Evolutionary conservation across 2,329 filamentous ascomycete species (phyloP).

Genomic region (Ophiostoma montium): DNA sequence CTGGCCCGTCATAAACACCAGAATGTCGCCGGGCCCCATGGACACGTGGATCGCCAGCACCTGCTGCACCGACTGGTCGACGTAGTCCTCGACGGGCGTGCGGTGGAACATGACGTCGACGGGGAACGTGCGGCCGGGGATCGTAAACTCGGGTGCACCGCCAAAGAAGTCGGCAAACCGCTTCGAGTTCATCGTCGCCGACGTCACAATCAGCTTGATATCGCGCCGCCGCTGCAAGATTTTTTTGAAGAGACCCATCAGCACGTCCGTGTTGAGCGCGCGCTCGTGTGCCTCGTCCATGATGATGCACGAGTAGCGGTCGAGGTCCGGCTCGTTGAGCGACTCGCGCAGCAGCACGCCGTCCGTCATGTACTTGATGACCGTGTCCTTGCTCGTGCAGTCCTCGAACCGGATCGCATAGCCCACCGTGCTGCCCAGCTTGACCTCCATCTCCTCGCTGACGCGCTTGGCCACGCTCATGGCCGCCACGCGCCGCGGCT

Average conservation of each 20-base stretch:
- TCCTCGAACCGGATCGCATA: slow-evolving; percentile 98
- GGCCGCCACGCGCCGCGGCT: slow-evolving; percentile 87
- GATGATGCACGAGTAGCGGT: slow-evolving; percentile 95
- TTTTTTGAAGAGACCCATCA: slow-evolving; percentile 97
- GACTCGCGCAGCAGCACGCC: slow-evolving; percentile 89
- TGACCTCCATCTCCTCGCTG: slow-evolving; percentile 94
- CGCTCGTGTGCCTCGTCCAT: slow-evolving; percentile 99
- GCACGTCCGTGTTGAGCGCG: slow-evolving; percentile 87
- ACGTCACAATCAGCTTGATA: slow-evolving; percentile 92
- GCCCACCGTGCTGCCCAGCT: slow-evolving; percentile 73
- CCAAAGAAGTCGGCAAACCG: slow-evolving; percentile 93
- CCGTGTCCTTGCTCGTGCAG: slow-evolving; percentile 86
- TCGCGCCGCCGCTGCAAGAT: slow-evolving; percentile 80
- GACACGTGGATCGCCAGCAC: slow-evolving; percentile 92
- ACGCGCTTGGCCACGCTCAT: slow-evolving; percentile 99
- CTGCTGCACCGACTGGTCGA: slow-evolving; percentile 92
- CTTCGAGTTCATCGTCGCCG: slow-evolving; percentile 96
- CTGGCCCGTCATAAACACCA: slow-evolving; percentile 98
- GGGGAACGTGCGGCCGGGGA: slow-evolving; percentile 89
- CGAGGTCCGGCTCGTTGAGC: slow-evolving; percentile 79
- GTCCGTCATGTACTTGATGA: slow-evolving; percentile 99
- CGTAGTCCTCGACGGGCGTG: slow-evolving; percentile 93
- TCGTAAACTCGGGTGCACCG: slow-evolving; percentile 89
- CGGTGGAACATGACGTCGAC: slow-evolving; percentile 88
- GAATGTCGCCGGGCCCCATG: slow-evolving; percentile 80